phyloP scores from a whole-genome alignment of 805 yeast species.

The Yamadazyma sp. region DNA sequence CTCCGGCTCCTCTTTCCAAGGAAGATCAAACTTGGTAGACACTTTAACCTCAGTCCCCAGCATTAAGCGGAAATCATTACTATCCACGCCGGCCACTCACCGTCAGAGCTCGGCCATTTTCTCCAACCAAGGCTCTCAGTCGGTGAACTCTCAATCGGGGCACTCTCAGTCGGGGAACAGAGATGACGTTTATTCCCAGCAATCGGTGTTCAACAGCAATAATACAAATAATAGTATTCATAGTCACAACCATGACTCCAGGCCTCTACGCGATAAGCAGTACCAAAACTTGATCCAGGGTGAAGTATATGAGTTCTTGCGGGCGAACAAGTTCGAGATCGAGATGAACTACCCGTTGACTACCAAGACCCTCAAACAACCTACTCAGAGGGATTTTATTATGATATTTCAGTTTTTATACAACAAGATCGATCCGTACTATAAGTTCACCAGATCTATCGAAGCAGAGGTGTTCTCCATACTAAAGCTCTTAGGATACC shows the following conservation, averaged over 20 bases:
- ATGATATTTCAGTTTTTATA: constrained; percentile 78
- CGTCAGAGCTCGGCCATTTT: background rate
- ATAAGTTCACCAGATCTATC: constrained; percentile 61
- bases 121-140: too few species aligned
- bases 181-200: constrained; percentile 8
- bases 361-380: constrained; percentile 62
- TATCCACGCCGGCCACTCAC: constrained; percentile 14
- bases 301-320: constrained; percentile 64
- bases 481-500: constrained; percentile 67
- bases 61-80: constrained; percentile 15
- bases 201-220: constrained; percentile 7
- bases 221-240: too few species aligned
- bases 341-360: constrained; percentile 73
- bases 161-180: background rate
- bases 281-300: constrained; percentile 67
- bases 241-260: constrained; percentile 5
- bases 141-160: too few species aligned
- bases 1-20: background rate
- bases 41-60: too few species aligned
- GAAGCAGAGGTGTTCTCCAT: constrained; percentile 75
- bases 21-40: too few species aligned
- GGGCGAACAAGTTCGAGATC: constrained; percentile 64
- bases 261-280: constrained; percentile 74
- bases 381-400: constrained; percentile 86
- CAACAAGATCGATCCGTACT: constrained; percentile 75